Conservation (phyloP, 1,139 yeast genomes). For the Blastobotrys buckinghamii region DNA sequence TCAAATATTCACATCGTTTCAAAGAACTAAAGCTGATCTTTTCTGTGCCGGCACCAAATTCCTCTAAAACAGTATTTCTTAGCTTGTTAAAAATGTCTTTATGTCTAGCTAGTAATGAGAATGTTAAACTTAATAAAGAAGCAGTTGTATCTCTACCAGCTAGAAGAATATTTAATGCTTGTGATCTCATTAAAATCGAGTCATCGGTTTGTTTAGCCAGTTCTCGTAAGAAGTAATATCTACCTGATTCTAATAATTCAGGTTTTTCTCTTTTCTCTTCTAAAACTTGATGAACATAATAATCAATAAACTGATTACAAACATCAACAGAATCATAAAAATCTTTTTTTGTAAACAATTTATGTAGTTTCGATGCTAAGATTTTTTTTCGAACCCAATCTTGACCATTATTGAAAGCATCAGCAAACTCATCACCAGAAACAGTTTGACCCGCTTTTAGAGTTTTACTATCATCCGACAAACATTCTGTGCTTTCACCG, state of each 20-base stretch:
- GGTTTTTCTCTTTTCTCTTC: constrained; percentile 13
- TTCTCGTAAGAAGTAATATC: constrained; percentile 34
- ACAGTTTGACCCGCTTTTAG: constrained; percentile 8
- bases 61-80: constrained; percentile 24
- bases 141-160: constrained; percentile 55
- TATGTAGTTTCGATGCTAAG: constrained; percentile 22
- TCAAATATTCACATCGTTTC: constrained; percentile 46
- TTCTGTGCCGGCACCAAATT: constrained; percentile 25
- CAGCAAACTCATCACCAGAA: constrained; percentile 37
- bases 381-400: constrained; percentile 34
- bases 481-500: constrained; percentile 48
- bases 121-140: constrained; percentile 41
- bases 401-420: constrained; percentile 43
- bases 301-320: constrained; percentile 29
- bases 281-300: constrained; percentile 27
- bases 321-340: constrained; percentile 29
- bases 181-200: constrained; percentile 44
- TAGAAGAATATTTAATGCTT: constrained; percentile 44
- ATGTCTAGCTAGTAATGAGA: constrained; percentile 44
- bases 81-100: constrained; percentile 34
- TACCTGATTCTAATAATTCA: constrained; percentile 7
- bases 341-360: constrained; percentile 29
- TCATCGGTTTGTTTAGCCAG: constrained; percentile 46
- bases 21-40: constrained; percentile 43
- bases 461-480: constrained; percentile 21